These are phyloP conservation scores for Pythium periplocum DNA, from an alignment of 352 stramenopile genomes.

Conservation along the genomic window DNA sequence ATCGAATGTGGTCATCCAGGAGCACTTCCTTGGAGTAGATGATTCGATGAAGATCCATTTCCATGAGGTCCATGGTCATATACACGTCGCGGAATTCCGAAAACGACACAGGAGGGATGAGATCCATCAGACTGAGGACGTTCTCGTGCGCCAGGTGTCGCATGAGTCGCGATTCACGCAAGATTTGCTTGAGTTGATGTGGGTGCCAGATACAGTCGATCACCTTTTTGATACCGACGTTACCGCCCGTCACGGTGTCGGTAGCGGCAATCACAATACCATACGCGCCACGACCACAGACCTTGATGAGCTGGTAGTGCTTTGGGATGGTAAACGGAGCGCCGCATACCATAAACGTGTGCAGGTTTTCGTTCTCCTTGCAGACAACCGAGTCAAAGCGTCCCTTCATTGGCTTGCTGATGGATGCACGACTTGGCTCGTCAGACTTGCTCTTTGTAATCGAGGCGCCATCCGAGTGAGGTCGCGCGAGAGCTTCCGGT, in stretches of 20 bases:
- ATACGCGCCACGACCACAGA: constrained; percentile 83
- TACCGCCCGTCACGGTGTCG: constrained; percentile 72
- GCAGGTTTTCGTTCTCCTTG: constrained; percentile 85
- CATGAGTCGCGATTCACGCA: constrained; percentile 81
- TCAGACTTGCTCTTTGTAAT: constrained; percentile 22
- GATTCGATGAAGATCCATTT: constrained; percentile 91
- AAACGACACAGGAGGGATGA: constrained; percentile 81
- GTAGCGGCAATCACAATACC: constrained; percentile 88
- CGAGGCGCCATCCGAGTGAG: constrained; percentile 45
- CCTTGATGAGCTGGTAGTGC: constrained; percentile 87
- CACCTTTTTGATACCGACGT: constrained; percentile 90
- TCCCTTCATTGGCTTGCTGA: constrained; percentile 6
- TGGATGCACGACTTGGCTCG: constrained; percentile 27
- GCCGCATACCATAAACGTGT: constrained; percentile 88
- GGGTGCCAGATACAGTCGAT: constrained; percentile 89
- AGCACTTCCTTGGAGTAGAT: constrained; percentile 92
- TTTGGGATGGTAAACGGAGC: constrained; percentile 81
- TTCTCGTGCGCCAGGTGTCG: constrained; percentile 86
- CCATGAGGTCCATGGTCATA: constrained; percentile 90
- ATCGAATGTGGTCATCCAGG: constrained; percentile 91
- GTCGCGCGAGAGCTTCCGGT: constrained; percentile 44
- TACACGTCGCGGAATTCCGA: constrained; percentile 86
- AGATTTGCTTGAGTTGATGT: constrained; percentile 86
- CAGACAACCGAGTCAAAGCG: constrained; percentile 57
- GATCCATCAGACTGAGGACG: constrained; percentile 75